phyloP scores from a whole-genome alignment of 345 rosid species.

The Isatis tinctoria region DNA sequence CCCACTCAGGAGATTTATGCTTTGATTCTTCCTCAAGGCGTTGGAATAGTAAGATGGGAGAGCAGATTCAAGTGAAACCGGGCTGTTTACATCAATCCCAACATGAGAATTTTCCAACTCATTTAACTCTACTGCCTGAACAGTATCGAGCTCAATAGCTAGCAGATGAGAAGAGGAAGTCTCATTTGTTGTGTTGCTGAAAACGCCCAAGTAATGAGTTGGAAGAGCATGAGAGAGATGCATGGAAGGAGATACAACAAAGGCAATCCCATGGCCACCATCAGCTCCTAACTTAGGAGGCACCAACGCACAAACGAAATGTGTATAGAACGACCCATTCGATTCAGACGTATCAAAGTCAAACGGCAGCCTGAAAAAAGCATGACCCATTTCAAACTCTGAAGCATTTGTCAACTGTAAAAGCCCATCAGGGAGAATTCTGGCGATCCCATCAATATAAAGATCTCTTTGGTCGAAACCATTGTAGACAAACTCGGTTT shows the following conservation, averaged over 20 bases:
- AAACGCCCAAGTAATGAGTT: conserved; percentile 40
- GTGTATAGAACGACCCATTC: conserved; percentile 32
- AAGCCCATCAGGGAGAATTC: conserved; percentile 36
- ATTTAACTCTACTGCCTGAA: conserved; percentile 24
- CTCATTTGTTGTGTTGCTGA: conserved; percentile 29
- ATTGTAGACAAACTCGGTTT: conserved; percentile 34
- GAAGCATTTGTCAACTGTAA: conserved; percentile 48
- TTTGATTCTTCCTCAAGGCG: background rate
- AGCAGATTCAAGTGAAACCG: background rate
- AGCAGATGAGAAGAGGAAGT: conserved; percentile 39
- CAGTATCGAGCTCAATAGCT: conserved; percentile 56
- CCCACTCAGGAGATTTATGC: conserved; percentile 39
- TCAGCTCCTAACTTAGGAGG: background rate
- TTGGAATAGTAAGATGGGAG: background rate
- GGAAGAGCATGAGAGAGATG: conserved; percentile 3
- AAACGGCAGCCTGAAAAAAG: conserved; percentile 41
- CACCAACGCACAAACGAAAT: conserved; percentile 39
- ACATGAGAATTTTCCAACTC: conserved; percentile 44
- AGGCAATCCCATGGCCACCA: conserved; percentile 41
- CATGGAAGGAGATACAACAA: conserved; percentile 36
- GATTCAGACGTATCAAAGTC: conserved; percentile 23
- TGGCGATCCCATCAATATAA: conserved; percentile 25
- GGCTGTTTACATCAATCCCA: conserved; percentile 30
- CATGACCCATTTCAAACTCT: conserved; percentile 32
- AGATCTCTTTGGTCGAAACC: conserved; percentile 37